Evolutionary conservation across 768 basidiomycete genomes (phyloP).

Genomic region (Lactarius indigo): DNA sequence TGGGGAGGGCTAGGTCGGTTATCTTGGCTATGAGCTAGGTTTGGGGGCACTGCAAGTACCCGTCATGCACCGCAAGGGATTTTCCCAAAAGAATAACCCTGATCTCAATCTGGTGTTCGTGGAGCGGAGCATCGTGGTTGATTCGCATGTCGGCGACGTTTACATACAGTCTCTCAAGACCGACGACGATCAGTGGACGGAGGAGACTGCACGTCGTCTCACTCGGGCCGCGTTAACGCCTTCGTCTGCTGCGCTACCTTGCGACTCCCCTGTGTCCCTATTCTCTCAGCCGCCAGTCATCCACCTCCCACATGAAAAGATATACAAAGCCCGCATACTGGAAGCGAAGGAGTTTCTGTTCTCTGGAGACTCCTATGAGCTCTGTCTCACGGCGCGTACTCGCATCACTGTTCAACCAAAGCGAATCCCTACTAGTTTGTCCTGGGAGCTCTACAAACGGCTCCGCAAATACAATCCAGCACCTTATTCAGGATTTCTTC

Average conservation of each 20-base stretch:
- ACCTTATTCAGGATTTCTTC: conserved; percentile 80
- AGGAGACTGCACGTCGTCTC: conserved; percentile 38
- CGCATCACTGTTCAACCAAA: conserved; percentile 41
- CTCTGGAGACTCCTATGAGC: conserved; percentile 88
- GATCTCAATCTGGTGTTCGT: conserved; percentile 77
- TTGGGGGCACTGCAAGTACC: conserved; percentile 50
- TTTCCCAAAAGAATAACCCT: conserved; percentile 43
- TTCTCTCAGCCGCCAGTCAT: conserved; percentile 33
- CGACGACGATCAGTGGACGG: conserved; percentile 60
- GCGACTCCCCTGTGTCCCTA: conserved; percentile 8
- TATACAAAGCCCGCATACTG: conserved; percentile 67
- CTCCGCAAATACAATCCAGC: conserved; percentile 81
- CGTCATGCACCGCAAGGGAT: conserved; percentile 31
- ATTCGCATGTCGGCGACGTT: conserved; percentile 45
- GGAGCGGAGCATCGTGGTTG: conserved; percentile 72
- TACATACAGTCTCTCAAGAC: conserved; percentile 65
- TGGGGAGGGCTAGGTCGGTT: conserved; percentile 83
- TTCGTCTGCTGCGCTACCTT: neutral
- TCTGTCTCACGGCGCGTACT: conserved; percentile 82
- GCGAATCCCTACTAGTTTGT: conserved; percentile 37
- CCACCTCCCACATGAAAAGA: conserved; percentile 50
- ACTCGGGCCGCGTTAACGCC: conserved; percentile 24
- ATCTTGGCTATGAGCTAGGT: conserved; percentile 78
- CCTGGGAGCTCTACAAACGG: conserved; percentile 72
- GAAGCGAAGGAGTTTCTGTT: conserved; percentile 70